Evolutionary conservation across 2,329 filamentous ascomycete genomes (phyloP), one percentile per base, ranked within the genome.

Genomic region (Cladophialophora immunda): DNA sequence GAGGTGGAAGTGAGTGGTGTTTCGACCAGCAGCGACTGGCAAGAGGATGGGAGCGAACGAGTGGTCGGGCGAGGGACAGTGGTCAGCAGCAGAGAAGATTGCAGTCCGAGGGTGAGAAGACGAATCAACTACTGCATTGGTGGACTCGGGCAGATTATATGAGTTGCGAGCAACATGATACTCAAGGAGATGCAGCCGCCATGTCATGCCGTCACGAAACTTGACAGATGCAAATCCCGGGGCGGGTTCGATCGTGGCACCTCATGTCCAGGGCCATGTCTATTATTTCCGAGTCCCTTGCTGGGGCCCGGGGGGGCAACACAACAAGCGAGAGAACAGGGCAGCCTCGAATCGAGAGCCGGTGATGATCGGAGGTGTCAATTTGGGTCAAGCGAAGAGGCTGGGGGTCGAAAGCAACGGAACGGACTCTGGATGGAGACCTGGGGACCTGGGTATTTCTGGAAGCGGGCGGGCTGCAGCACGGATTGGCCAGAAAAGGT

Each of bases 311-410:
- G 38, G n/a, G 38, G 34, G 34, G 29, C 32, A 34, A 11, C 32
- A 6, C 45, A 50, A 19, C 45, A 61, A 53, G 45, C 58, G 58
- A 61, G 47, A 61, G 29, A 61, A 30, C 45, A 60, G 58, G n/a
- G 38, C 38, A 19, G n/a, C 30, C 34, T 38, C 34, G 45, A 61
- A 30, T 53, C 58, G 58, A 61, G 41, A 53, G 13, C 27, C 4
- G 27, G 36, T 50, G 58, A 38, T 36, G 47, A 61, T 61, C 58
- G 45, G 57, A 36, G 19, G 8, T 32, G 45, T 61, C 58, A 25
- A 53, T 61, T 53, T 32, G 34, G 58, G 58, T 38, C 58, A 61
- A 61, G 58, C 45, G 58, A 22, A 38, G 58, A 61, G 58, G 45
- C 58, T 53, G 45, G 45, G 45, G 45, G 2, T 3, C 19, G 3